Base-by-base conservation (phyloP, 2,329 filamentous ascomycete species). In the Apiospora koreana region DNA sequence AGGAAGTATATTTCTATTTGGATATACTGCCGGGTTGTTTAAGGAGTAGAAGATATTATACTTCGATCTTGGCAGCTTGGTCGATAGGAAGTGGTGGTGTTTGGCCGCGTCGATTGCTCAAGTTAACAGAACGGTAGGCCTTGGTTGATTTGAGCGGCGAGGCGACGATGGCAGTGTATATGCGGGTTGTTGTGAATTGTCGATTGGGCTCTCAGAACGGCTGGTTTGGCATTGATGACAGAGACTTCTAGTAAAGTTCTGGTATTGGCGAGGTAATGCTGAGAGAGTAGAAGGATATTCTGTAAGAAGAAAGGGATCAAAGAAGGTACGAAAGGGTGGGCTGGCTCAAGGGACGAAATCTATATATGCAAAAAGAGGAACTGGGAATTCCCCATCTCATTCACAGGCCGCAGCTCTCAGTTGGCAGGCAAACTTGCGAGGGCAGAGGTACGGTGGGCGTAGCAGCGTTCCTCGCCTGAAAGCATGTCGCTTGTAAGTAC, bases 401-500 rank as follows among this genome's bases (percentile, higher is more conserved):
- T 71, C 68, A 42, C 50, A 70, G 14, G 14, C 12, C 3, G 41
- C 41, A 43, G 41, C 12, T 38, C 38, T 5, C 9, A 4, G 38
- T 10, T 8, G 9, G 68, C 38, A 12, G 31, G 6, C 54, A 9
- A 12, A n/a, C n/a, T 35, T n/a, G 43, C 43, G 28, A 62, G 28
- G 21, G 28, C 50, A 62, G 9, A 62, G 54, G 54, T 62, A 62
- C 54, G 16, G 31, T 8, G 6, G 9, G 4, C 9, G 4, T 9
- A 12, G 54, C 31, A 38, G 54, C 54, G 31, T 38, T 38, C 31
- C 54, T n/a, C 21, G 54, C 65, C 31, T 18, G 65, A 45, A 67
- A 67, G 65, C 65, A 67, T 70, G 38, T 48, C 54, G 54, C 21
- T 62, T 14, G 28, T 2, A 73, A 48, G 72, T 74, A 73, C 69